Conservation (phyloP, 805 yeast genomes). For the Kurtzmaniella fragi region DNA sequence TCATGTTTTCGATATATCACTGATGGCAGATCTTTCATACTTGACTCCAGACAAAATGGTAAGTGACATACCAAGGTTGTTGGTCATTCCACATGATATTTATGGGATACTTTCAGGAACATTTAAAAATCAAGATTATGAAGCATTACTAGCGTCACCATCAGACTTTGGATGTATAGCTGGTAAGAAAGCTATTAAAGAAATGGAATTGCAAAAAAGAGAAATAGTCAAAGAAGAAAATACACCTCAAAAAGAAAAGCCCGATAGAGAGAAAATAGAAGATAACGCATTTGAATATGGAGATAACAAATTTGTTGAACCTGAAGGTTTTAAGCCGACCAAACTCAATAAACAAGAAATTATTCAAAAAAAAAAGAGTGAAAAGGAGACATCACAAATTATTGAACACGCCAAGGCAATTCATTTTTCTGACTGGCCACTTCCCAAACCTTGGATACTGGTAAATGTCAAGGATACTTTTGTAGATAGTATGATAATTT, state of each 20-base stretch:
- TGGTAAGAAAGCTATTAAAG: not conserved
- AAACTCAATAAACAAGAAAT: no score
- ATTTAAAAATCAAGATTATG: constrained; percentile 13
- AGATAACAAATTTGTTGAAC: no score
- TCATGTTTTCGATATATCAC: constrained; percentile 24
- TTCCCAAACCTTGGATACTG: constrained; percentile 68
- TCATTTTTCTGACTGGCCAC: constrained; percentile 64
- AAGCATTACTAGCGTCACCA: not conserved
- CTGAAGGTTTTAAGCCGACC: no score
- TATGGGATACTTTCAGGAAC: constrained; percentile 52
- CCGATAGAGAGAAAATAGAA: no score
- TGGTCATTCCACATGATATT: constrained; percentile 44
- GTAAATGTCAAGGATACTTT: no score
- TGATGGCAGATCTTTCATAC: no score
- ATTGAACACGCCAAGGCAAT: constrained; percentile 35
- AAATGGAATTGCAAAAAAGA: not conserved
- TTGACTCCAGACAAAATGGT: no score
- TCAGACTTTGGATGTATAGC: constrained; percentile 1
- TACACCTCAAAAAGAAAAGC: not conserved
- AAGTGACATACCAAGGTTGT: constrained; percentile 12
- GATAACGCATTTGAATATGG: no score
- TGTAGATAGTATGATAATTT: constrained; percentile 16
- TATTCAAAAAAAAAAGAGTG: no score
- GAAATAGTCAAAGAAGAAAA: not conserved
- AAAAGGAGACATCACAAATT: not conserved